Evolutionary conservation across 352 stramenopile genomes (phyloP), one percentile per base, ranked within the genome.

Genomic region (Phytophthora foliorum): DNA sequence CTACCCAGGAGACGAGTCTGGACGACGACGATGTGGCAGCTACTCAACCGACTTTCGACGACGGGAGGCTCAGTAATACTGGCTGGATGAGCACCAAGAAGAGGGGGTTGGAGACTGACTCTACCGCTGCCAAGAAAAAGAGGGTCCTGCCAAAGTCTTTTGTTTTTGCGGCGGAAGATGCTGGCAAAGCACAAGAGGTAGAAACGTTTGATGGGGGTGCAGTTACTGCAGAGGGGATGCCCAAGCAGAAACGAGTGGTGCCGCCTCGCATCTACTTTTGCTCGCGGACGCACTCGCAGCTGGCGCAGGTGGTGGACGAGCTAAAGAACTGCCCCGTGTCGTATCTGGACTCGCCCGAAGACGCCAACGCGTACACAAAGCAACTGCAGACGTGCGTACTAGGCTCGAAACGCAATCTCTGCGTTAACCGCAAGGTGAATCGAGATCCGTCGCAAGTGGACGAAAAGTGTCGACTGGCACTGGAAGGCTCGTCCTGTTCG

Each of bases 221-320:
- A 25, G 73, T 82, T 11, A 78, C 76, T 46, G 70, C 78, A 38
- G 63, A 80, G 8, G 75, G 64, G 13, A 64, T 70, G 2, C 62
- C 67, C 13, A 77, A 68, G 25, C 45, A 27, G 58, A 67, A 67
- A 21, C 64, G 75, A 6, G 65, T 89, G 21, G 57, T 60, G 58
- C 82, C 82, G 21, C 87, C 83, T 13, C 79, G 78, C 31, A 97
- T 97, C 56, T 96, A 86, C 67, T 97, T 96, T 50, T 94, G 87
- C 63, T 97, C 90, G n/a, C 85, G 90, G 0, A 97, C 90, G 36
- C 90, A 97, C 57, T 96, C 88, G 53, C 89, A 97, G 67, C 50
- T 97, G 14, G 71, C 88, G 16, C 90, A 97, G 72, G 86, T 94
- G 22, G 75, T 93, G 11, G 77, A 92, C 16, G 86, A 96, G 72